These are phyloP conservation scores for Aspergillus sp. DNA, from an alignment of 2,329 filamentous ascomycete genomes.

Conservation along the genomic window DNA sequence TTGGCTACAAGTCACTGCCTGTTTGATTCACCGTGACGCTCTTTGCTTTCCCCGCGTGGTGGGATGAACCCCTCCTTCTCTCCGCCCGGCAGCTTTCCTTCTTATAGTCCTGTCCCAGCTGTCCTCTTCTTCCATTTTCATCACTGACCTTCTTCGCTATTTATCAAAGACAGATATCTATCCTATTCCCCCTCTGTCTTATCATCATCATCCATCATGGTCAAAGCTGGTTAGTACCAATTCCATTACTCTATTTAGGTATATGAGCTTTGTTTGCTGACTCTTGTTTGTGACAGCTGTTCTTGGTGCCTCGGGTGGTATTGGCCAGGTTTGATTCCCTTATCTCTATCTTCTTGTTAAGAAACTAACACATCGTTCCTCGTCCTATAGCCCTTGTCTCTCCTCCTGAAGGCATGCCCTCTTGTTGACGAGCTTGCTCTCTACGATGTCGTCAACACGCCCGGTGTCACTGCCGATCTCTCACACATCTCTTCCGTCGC, in stretches of 20 bases:
- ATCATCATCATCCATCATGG: constrained; percentile 32
- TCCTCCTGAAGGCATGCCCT: constrained; percentile 86
- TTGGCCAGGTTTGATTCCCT: constrained; percentile 71
- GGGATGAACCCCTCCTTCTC: constrained; percentile 2
- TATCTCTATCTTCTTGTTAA: constrained; percentile 1
- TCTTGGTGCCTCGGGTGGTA: constrained; percentile 94
- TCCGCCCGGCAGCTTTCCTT: constrained; percentile 5
- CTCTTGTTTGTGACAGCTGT: constrained; percentile 50
- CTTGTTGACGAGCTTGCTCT: constrained; percentile 87
- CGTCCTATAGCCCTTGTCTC: constrained; percentile 72
- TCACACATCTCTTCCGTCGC: constrained; percentile 94
- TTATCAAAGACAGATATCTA: constrained; percentile 4
- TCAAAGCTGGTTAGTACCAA: constrained; percentile 38
- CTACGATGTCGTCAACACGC: constrained; percentile 99
- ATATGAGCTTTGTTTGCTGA: constrained; percentile 11
- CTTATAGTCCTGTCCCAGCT: constrained; percentile 3
- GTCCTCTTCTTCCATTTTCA: constrained; percentile 1
- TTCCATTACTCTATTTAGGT: not conserved
- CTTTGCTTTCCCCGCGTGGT: not conserved
- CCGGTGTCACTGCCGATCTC: constrained; percentile 89
- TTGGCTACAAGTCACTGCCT: not conserved
- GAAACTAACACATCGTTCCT: not conserved
- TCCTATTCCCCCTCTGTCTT: not conserved
- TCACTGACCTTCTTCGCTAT: constrained; percentile 4
- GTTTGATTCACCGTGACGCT: not conserved